Percentiles rank a stretch among this genome's conserved stretches.
Evolutionary conservation across 192 early-diverging fungal genomes (phyloP).

Genomic region (Rhizoclosmatium sp.): DNA sequence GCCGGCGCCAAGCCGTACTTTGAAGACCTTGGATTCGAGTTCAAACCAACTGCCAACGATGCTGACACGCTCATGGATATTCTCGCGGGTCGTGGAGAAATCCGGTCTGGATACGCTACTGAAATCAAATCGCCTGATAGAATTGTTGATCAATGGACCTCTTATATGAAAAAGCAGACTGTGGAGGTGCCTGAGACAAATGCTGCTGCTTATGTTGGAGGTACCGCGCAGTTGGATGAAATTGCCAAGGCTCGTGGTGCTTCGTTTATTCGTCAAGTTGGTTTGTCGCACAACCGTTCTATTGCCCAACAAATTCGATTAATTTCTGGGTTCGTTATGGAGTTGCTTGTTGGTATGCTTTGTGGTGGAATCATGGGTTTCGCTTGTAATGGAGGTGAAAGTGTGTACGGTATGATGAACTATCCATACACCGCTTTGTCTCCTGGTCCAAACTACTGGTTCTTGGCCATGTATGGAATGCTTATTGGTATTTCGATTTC

Average conservation of each 20-base stretch:
- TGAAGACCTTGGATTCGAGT: constrained; percentile 44
- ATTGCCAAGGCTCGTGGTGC: constrained; percentile 42
- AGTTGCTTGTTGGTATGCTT: constrained; percentile 51
- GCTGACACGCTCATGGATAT: constrained; percentile 56
- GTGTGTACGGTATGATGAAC: neutral
- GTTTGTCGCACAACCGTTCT: constrained; percentile 44
- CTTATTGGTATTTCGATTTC: constrained; percentile 46
- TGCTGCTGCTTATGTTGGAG: neutral
- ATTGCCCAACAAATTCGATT: constrained; percentile 47
- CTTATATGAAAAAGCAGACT: neutral
- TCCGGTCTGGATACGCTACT: neutral
- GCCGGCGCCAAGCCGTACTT: constrained; percentile 42
- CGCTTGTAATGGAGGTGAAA: neutral
- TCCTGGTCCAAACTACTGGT: constrained; percentile 36
- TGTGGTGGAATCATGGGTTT: constrained; percentile 49
- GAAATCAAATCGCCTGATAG: neutral
- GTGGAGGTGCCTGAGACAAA: neutral
- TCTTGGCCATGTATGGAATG: constrained; percentile 36
- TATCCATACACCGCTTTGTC: constrained; percentile 19
- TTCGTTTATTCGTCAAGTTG: constrained; percentile 41
- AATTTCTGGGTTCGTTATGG: constrained; percentile 38
- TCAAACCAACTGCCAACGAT: constrained; percentile 27
- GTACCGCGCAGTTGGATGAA: constrained; percentile 5
- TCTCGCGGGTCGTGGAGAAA: constrained; percentile 45
- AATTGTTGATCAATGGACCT: constrained; percentile 7